These are phyloP conservation scores for Fomes fomentarius DNA, from an alignment of 1,284 basidiomycete genomes.

Conservation along the genomic window DNA sequence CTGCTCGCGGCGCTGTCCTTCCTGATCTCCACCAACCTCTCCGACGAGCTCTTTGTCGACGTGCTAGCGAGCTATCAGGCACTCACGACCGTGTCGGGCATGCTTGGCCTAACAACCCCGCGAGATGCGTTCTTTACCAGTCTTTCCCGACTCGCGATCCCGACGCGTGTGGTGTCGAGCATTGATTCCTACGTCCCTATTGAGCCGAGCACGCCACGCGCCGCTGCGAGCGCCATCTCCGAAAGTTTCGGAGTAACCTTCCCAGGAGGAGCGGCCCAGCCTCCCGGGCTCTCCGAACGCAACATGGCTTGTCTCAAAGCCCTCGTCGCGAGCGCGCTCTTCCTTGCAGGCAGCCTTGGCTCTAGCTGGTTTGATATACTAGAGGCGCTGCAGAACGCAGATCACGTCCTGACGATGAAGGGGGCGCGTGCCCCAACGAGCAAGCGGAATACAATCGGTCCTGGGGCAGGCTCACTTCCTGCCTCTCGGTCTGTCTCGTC, in stretches of 20 bases:
- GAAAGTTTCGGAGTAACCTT: conserved; percentile 72
- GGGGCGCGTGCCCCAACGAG: conserved; percentile 37
- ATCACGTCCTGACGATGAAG: conserved; percentile 80
- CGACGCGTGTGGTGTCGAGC: conserved; percentile 83
- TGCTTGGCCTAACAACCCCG: conserved; percentile 81
- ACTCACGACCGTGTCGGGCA: conserved; percentile 89
- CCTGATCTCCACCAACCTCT: conserved; percentile 86
- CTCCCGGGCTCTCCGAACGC: conserved; percentile 82
- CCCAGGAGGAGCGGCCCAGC: conserved; percentile 40
- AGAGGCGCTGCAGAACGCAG: conserved; percentile 90
- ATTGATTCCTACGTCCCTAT: conserved; percentile 63
- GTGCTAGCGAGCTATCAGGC: conserved; percentile 82
- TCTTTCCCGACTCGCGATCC: conserved; percentile 88
- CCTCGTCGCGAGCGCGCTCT: conserved; percentile 77
- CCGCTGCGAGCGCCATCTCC: conserved; percentile 58
- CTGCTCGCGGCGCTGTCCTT: conserved; percentile 89
- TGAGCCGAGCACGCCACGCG: conserved; percentile 68
- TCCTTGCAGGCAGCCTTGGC: conserved; percentile 84
- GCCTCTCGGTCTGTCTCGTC: conserved; percentile 26
- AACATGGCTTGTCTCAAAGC: conserved; percentile 92
- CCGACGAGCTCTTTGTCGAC: conserved; percentile 87
- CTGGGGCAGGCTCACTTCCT: conserved; percentile 34
- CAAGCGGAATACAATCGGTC: conserved; percentile 42
- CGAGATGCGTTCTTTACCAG: conserved; percentile 93
- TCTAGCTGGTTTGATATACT: conserved; percentile 91